Conservation (phyloP, 495 filamentous ascomycete genomes). For the Penicillium robsamsonii region DNA sequence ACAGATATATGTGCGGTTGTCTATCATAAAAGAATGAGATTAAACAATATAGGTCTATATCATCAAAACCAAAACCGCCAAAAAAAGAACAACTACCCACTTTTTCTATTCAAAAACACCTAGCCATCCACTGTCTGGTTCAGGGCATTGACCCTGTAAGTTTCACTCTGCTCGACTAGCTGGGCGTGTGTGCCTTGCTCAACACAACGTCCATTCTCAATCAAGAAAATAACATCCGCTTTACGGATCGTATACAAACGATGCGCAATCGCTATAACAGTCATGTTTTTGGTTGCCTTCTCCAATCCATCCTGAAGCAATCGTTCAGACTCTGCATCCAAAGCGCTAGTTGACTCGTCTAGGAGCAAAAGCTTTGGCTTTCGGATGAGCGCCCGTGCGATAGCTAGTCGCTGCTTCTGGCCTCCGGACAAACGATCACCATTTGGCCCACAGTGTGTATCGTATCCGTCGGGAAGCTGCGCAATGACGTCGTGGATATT, state of each 20-base stretch:
- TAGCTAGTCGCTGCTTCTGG: conserved; percentile 69
- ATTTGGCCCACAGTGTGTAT: conserved; percentile 59
- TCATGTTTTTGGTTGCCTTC: conserved; percentile 62
- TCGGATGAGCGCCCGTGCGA: conserved; percentile 70
- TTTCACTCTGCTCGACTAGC: conserved; percentile 50
- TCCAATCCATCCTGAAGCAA: conserved; percentile 67
- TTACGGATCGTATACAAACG: conserved; percentile 66
- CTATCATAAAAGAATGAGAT: not conserved
- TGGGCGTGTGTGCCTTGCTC: conserved; percentile 62
- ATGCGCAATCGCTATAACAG: conserved; percentile 72
- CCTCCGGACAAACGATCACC: conserved; percentile 65
- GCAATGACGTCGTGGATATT: conserved; percentile 57
- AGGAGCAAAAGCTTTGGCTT: conserved; percentile 66
- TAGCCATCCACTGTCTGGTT: conserved; percentile 16
- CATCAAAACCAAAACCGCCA: not conserved
- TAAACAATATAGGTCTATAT: not conserved
- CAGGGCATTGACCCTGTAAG: conserved; percentile 47
- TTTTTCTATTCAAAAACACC: not conserved
- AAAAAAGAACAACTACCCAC: not conserved
- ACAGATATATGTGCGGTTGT: not conserved
- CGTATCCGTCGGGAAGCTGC: conserved; percentile 57
- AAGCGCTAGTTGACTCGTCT: conserved; percentile 70
- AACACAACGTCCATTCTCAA: conserved; percentile 61
- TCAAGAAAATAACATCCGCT: conserved; percentile 70
- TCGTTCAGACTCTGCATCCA: conserved; percentile 71